Percentiles rank a stretch among this genome's conserved stretches.
Conservation (phyloP, 2,329 filamentous ascomycete genomes). For the Cladophialophora chaetospira region DNA sequence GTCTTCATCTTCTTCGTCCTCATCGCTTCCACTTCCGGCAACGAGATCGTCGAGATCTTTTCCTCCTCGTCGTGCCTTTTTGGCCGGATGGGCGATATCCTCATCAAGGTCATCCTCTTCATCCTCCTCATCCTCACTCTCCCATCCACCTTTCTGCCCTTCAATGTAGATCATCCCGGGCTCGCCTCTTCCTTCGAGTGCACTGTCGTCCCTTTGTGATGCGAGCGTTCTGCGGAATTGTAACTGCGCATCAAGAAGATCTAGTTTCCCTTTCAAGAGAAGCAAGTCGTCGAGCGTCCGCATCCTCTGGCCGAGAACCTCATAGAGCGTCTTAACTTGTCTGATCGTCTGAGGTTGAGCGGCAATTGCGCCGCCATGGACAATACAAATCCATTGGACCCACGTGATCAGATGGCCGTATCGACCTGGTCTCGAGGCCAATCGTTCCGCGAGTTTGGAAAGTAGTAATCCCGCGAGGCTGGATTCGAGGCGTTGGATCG, state of each 20-base stretch:
- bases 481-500: slow-evolving; percentile 87
- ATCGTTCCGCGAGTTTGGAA: slow-evolving; percentile 78
- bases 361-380: slow-evolving; percentile 87
- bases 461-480: slow-evolving; percentile 77
- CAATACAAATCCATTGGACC: slow-evolving; percentile 92
- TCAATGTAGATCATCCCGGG: slow-evolving; percentile 72
- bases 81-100: slow-evolving; percentile 19
- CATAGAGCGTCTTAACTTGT: slow-evolving; percentile 75
- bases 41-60: slow-evolving; percentile 34
- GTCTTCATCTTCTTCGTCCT: slow-evolving; percentile 15
- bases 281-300: slow-evolving; percentile 79
- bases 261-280: slow-evolving; percentile 89
- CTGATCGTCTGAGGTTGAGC: slow-evolving; percentile 80
- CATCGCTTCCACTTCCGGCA: slow-evolving; percentile 19
- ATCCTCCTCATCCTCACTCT: slow-evolving; percentile 47
- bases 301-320: slow-evolving; percentile 83
- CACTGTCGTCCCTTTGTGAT: slow-evolving; percentile 39
- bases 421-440: slow-evolving; percentile 83
- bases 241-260: slow-evolving; percentile 90
- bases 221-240: slow-evolving; percentile 70
- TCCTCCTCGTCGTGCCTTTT: slow-evolving; percentile 10
- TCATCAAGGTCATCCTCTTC: slow-evolving; percentile 37
- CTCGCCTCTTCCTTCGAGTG: slow-evolving; percentile 70
- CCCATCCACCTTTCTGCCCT: slow-evolving; percentile 60
- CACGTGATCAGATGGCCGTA: slow-evolving; percentile 90